phyloP scores from a whole-genome alignment of 2,329 filamentous ascomycete species.

The Aspergillus ochraceus region DNA sequence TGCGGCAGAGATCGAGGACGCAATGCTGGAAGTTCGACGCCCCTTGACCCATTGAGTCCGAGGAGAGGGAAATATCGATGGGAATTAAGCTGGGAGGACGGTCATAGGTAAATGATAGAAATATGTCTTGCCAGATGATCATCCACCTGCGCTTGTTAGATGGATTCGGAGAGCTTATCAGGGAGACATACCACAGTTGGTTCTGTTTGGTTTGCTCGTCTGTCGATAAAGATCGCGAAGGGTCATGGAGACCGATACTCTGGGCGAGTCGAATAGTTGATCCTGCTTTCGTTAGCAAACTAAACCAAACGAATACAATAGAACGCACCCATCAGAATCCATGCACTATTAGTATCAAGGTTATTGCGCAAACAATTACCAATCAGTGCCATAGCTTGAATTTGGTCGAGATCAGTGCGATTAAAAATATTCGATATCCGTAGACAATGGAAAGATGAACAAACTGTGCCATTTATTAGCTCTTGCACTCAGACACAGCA shows the following conservation, averaged over 20 bases:
- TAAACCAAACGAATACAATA: background rate
- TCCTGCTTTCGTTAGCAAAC: conserved; percentile 6
- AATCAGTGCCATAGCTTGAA: conserved; percentile 24
- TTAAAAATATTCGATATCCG: conserved; percentile 26
- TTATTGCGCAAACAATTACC: conserved; percentile 25
- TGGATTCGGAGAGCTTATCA: background rate
- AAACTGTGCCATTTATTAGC: conserved; percentile 13
- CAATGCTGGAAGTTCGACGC: conserved; percentile 15
- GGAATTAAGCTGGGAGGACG: conserved; percentile 18
- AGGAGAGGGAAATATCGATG: conserved; percentile 11
- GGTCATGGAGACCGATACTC: conserved; percentile 25
- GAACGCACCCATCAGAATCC: conserved; percentile 24
- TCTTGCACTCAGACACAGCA: background rate
- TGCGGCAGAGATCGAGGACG: conserved; percentile 15
- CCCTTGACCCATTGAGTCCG: background rate
- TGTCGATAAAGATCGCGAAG: conserved; percentile 6
- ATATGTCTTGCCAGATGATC: conserved; percentile 24
- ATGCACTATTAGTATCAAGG: conserved; percentile 25
- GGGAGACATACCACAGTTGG: conserved; percentile 9
- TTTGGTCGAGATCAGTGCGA: conserved; percentile 23
- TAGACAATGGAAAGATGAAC: conserved; percentile 26
- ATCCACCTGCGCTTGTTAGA: conserved; percentile 17
- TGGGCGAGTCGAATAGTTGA: conserved; percentile 24
- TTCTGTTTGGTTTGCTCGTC: conserved; percentile 9
- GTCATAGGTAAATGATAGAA: conserved; percentile 26